Conservation (phyloP, 148 eudicot species). For the Drosera capensis region DNA sequence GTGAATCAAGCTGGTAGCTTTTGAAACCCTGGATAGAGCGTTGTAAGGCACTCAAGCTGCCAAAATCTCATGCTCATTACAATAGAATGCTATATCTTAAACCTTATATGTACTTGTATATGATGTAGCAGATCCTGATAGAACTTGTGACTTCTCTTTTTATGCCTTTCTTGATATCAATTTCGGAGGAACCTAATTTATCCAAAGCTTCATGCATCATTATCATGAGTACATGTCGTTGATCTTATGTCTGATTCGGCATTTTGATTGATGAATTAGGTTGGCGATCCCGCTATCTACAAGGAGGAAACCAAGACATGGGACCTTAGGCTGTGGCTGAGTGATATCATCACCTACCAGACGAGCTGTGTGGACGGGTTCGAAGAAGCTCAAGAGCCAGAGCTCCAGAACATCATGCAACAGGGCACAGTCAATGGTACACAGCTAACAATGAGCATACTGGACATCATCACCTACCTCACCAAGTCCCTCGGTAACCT, state of each 20-base stretch:
- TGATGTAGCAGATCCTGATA: too few relatives aligned
- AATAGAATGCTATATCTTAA: too few relatives aligned
- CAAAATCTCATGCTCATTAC: too few relatives aligned
- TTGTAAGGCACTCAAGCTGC: too few relatives aligned
- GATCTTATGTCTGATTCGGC: constrained; percentile 13
- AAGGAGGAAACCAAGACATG: constrained; percentile 9
- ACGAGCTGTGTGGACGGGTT: constrained; percentile 31
- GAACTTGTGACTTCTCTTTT: too few relatives aligned
- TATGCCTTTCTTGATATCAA: too few relatives aligned
- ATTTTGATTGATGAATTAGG: constrained; percentile 19
- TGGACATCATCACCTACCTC: constrained; percentile 27
- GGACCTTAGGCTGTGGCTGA: constrained; percentile 38
- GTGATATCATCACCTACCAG: constrained; percentile 32
- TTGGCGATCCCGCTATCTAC: constrained; percentile 17
- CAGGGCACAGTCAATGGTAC: constrained; percentile 20
- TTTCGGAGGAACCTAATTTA: too few relatives aligned
- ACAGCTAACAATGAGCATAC: constrained; percentile 29
- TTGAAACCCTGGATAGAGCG: too few relatives aligned
- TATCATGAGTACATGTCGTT: constrained; percentile 21
- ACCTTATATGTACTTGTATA: too few relatives aligned
- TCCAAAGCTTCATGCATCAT: constrained; percentile 22
- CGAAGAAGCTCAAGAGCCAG: constrained; percentile 18
- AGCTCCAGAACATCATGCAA: constrained; percentile 18
- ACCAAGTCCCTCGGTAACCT: constrained; percentile 9
- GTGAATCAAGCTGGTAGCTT: too few relatives aligned